These are phyloP conservation scores for Lachnellula subtilissima DNA, from an alignment of 2,329 filamentous ascomycete species.

Conservation along the genomic window DNA sequence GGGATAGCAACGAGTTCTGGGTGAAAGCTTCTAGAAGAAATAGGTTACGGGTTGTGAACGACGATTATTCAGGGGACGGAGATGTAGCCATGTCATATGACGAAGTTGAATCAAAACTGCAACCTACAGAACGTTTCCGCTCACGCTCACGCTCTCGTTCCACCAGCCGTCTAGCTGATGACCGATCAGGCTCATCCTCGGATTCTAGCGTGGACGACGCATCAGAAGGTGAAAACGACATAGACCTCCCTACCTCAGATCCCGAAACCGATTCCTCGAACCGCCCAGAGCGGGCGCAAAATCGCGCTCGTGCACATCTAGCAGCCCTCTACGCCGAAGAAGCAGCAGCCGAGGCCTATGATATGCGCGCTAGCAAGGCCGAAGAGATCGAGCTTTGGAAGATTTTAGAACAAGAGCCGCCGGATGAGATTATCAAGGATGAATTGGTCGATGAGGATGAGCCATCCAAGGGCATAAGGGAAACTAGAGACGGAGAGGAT, in stretches of 20 bases:
- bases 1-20: constrained; percentile 46
- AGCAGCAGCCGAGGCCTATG: constrained; percentile 23
- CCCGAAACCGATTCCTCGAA: neutral
- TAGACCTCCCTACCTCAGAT: neutral
- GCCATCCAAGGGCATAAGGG: neutral
- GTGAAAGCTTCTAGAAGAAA: constrained; percentile 46
- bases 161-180: constrained; percentile 1
- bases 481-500: constrained; percentile 5
- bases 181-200: neutral
- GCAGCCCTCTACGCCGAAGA: constrained; percentile 19
- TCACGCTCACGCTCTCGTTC: constrained; percentile 13
- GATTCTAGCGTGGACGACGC: neutral
- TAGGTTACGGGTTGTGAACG: constrained; percentile 44
- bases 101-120: constrained; percentile 1
- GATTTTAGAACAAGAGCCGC: constrained; percentile 25
- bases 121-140: neutral
- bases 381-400: constrained; percentile 29
- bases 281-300: neutral
- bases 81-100: constrained; percentile 23
- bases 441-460: constrained; percentile 5
- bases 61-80: constrained; percentile 8
- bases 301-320: neutral
- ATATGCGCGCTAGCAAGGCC: constrained; percentile 19
- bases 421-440: constrained; percentile 21
- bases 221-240: neutral